Conservation (phyloP, 352 stramenopile genomes). For the Pythium vanterpoolii region DNA sequence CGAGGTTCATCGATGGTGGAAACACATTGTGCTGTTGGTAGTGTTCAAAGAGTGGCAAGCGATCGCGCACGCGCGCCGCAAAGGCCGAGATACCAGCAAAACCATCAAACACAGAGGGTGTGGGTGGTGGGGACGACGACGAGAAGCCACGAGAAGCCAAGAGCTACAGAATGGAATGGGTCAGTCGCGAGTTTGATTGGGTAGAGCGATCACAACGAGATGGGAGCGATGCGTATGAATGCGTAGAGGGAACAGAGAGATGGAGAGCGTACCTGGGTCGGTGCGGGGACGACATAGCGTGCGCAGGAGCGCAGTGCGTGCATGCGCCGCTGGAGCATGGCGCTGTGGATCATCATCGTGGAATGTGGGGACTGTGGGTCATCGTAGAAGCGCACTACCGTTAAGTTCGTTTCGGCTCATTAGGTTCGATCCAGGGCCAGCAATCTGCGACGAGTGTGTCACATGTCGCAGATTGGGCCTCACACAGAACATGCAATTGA, state of each 20-base stretch:
- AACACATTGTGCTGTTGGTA: constrained; percentile 32
- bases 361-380: background rate
- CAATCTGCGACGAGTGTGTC: background rate
- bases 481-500: too few relatives aligned
- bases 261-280: background rate
- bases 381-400: background rate
- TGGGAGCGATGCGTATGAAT: background rate
- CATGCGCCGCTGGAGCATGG: background rate
- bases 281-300: background rate
- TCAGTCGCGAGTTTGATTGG: background rate
- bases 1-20: constrained; percentile 17
- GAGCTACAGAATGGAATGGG: background rate
- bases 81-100: constrained; percentile 18
- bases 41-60: constrained; percentile 29
- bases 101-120: constrained; percentile 21
- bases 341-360: background rate
- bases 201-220: background rate
- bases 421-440: background rate
- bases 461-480: too few relatives aligned
- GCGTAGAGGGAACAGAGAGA: background rate
- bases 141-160: background rate
- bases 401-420: background rate
- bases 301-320: background rate
- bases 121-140: background rate
- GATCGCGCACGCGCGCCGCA: constrained; percentile 21